A percentile compares a stretch with the other conserved stretches of the same genome.
phyloP scores from a whole-genome alignment of 768 basidiomycete species.

The Pholiota molesta region DNA sequence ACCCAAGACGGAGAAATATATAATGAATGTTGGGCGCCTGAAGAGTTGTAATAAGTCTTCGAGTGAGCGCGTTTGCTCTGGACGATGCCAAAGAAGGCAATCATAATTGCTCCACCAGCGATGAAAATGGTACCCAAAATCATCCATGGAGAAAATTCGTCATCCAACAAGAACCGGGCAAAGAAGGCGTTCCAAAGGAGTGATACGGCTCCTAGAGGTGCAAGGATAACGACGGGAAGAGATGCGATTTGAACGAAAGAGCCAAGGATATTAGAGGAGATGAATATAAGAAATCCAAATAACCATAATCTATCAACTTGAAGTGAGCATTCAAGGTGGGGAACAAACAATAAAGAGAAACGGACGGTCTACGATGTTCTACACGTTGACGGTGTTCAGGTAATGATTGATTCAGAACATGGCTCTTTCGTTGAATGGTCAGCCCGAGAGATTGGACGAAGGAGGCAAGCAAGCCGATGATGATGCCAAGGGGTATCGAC shows the following conservation, averaged over 20 bases:
- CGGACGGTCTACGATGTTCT: constrained; percentile 82
- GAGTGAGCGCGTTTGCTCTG: constrained; percentile 83
- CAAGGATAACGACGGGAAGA: constrained; percentile 92
- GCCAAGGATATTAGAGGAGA: constrained; percentile 85
- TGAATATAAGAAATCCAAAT: constrained; percentile 83
- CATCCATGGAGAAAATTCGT: constrained; percentile 85
- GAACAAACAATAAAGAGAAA: constrained; percentile 20
- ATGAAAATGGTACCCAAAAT: constrained; percentile 87
- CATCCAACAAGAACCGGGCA: constrained; percentile 81
- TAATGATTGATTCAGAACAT: constrained; percentile 77
- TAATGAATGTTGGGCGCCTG: constrained; percentile 73
- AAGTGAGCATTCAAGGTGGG: background rate
- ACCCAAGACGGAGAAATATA: constrained; percentile 78
- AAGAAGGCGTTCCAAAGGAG: constrained; percentile 96
- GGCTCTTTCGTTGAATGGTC: constrained; percentile 92
- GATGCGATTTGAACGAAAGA: constrained; percentile 93
- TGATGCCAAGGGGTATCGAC: constrained; percentile 54
- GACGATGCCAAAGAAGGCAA: constrained; percentile 93
- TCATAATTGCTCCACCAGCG: constrained; percentile 85
- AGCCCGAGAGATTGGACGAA: constrained; percentile 91
- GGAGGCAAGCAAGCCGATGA: constrained; percentile 76
- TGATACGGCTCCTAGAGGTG: constrained; percentile 90
- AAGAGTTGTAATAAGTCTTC: constrained; percentile 84
- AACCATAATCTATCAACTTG: constrained; percentile 73
- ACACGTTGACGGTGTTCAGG: constrained; percentile 65